A percentile compares a stretch with the other conserved stretches of the same genome.
Evolutionary conservation across 495 filamentous ascomycete genomes (phyloP).

Genomic region (Letharia columbiana): DNA sequence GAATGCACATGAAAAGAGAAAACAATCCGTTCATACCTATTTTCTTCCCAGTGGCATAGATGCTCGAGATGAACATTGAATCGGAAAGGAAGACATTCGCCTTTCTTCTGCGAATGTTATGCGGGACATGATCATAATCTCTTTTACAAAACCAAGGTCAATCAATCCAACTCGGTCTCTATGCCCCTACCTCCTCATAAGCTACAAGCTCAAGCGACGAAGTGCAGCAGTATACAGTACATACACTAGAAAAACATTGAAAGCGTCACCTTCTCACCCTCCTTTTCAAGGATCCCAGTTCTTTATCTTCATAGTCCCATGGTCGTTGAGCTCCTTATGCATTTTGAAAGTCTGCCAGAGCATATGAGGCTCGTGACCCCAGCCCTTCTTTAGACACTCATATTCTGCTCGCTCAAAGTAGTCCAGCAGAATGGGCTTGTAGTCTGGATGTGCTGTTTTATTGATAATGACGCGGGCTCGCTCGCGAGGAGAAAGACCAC

Average conservation of each 20-base stretch:
- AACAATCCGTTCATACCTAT: no score
- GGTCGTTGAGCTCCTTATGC: constrained; percentile 71
- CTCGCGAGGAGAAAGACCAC: constrained; percentile 72
- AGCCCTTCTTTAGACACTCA: constrained; percentile 78
- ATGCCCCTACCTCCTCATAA: not conserved
- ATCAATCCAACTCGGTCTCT: not conserved
- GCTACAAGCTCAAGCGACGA: not conserved
- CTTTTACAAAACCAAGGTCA: not conserved
- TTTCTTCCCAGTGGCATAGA: not conserved
- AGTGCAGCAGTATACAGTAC: not conserved
- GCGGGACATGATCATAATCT: not conserved
- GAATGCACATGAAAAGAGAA: not conserved
- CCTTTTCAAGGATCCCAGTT: constrained; percentile 38
- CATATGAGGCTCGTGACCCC: constrained; percentile 85
- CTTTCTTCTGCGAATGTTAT: not conserved
- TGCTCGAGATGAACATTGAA: not conserved
- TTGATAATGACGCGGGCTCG: constrained; percentile 79
- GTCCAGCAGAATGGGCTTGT: constrained; percentile 69
- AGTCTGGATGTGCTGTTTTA: constrained; percentile 81
- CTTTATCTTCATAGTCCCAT: constrained; percentile 67
- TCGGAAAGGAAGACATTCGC: not conserved
- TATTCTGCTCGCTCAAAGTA: constrained; percentile 84
- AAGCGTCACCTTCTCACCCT: not conserved
- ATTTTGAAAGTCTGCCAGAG: constrained; percentile 66
- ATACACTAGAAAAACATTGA: not conserved